Evolutionary conservation across 1,284 basidiomycete species (phyloP), one percentile per base, ranked within the genome.

Genomic region (Cerioporus squamosus): DNA sequence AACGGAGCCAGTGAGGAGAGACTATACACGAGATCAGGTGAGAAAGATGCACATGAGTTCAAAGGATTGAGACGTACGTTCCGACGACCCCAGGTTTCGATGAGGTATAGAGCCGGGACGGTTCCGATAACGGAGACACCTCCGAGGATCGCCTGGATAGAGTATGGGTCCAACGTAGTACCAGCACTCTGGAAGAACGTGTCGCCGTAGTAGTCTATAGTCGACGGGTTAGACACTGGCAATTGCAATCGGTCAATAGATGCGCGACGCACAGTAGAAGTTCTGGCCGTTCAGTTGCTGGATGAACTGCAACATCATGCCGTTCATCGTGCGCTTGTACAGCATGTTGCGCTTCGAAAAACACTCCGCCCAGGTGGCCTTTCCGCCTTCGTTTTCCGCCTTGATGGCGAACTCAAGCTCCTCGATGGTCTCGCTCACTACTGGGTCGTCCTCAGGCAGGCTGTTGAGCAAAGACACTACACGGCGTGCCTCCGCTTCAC

Each of bases 261-360:
- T n/a, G 20, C 4, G 40, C n/a, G 2, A 69, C 82, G 63, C 61
- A 87, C 87, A 90, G 70, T 88, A 88, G 72, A 90, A 88, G 70
- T 88, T 88, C 69, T 89, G 87, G 44, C 87, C 87, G 60, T 90
- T 90, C 33, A 93, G 74, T 65, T 93, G 91, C 65, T 93, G 90
- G 51, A 93, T 85, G 68, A 92, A 91, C 69, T 91, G 89, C 38
- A 93, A 73, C 86, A 92, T 90, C 85, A 91, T 91, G 29, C 88
- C 87, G 61, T 90, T 92, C 29, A 79, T 70, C 15, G 88, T 91
- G 48, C 90, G 80, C 71, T 85, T 87, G 84, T 87, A 91, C 24
- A 92, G 74, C 65, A 79, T 75, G 66, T 91, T 90, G 44, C 85
- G 74, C 5, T 79, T 79, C 0, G 86, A 87, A 79, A 93, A 93